phyloP scores from a whole-genome alignment of 345 rosid genomes.

The Moricandia moricandioides region DNA sequence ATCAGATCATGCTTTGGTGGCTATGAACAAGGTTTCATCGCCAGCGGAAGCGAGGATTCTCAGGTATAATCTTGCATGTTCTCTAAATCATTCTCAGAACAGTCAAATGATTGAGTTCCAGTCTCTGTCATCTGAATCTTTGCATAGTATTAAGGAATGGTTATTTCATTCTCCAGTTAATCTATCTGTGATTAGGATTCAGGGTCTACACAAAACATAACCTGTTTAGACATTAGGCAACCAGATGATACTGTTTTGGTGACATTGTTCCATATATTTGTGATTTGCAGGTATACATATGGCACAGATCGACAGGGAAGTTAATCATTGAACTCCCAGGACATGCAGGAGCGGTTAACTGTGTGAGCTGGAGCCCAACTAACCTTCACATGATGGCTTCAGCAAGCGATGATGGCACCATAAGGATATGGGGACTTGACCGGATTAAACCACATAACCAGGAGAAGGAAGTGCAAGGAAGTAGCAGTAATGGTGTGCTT shows the following conservation, averaged over 20 bases:
- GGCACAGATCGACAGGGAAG: conserved; percentile 61
- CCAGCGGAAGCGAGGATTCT: conserved; percentile 79
- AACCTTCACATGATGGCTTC: conserved; percentile 72
- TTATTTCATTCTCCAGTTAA: no score
- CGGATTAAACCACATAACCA: conserved; percentile 29
- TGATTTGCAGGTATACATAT: conserved; percentile 58
- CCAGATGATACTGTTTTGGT: neutral
- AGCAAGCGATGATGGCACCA: conserved; percentile 66
- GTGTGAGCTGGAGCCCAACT: conserved; percentile 73
- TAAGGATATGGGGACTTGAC: conserved; percentile 73
- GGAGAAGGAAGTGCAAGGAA: conserved; percentile 33
- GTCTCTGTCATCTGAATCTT: neutral
- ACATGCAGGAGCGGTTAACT: conserved; percentile 67
- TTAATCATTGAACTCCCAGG: conserved; percentile 51
- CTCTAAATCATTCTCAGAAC: neutral
- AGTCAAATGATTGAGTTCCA: neutral
- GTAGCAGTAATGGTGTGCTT: conserved; percentile 37
- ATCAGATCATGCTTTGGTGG: conserved; percentile 82
- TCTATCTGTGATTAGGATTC: no score
- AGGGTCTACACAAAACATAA: neutral
- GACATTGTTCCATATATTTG: neutral
- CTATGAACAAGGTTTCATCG: conserved; percentile 54
- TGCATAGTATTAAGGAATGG: neutral
- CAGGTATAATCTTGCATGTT: conserved; percentile 42
- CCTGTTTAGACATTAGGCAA: neutral